Percentiles rank a stretch among this genome's conserved stretches.
phyloP scores from a whole-genome alignment of 352 stramenopile species.

The Globisporangium nodosum region DNA sequence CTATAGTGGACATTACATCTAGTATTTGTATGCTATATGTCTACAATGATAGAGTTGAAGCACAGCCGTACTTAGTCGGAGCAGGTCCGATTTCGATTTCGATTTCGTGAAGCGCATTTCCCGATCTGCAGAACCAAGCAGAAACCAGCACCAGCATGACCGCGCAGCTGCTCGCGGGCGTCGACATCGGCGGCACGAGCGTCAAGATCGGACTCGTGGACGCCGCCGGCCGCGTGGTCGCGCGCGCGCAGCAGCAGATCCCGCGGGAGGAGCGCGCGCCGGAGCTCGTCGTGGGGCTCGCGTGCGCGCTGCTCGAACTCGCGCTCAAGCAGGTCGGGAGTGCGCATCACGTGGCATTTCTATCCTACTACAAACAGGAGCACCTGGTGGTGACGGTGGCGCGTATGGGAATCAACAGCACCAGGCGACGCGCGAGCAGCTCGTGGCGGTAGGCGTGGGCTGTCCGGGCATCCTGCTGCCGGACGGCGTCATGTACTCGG shows the following conservation, averaged over 20 bases:
- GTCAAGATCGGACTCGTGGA: conserved; percentile 71
- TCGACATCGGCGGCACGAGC: conserved; percentile 72
- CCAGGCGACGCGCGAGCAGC: conserved; percentile 6
- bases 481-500: conserved; percentile 50
- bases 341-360: too few relatives aligned
- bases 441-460: conserved; percentile 50
- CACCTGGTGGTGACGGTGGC: not conserved
- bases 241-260: conserved; percentile 40
- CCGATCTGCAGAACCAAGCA: not conserved
- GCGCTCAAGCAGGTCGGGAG: conserved; percentile 34
- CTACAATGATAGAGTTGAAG: not conserved
- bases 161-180: conserved; percentile 36
- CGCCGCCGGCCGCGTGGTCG: conserved; percentile 36
- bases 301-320: conserved; percentile 30
- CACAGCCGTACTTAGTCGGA: not conserved
- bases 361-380: not conserved
- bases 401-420: conserved; percentile 11
- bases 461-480: conserved; percentile 54
- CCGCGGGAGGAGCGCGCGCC: conserved; percentile 31
- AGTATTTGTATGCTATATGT: not conserved
- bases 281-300: conserved; percentile 46
- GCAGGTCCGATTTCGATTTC: not conserved
- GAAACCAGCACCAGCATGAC: conserved; percentile 2
- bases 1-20: not conserved
- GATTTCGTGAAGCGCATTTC: not conserved